Evolutionary conservation across 1,139 yeast species (phyloP).

Genomic region (Kodamaea arcana): DNA sequence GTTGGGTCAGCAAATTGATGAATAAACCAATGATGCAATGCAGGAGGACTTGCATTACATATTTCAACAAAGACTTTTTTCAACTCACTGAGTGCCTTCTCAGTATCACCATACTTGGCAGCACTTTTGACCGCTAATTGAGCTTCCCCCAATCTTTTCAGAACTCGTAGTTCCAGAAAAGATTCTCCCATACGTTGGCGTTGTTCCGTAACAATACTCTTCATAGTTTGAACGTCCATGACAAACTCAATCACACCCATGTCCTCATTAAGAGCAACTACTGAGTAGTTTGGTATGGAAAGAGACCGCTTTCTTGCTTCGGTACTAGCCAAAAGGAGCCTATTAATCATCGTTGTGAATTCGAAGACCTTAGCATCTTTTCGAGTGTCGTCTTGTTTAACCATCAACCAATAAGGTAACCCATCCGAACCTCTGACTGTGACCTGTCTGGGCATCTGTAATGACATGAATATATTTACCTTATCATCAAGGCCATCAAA

Average conservation of each 20-base stretch:
- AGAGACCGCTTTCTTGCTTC: constrained; percentile 74
- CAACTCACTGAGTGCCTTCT: constrained; percentile 15
- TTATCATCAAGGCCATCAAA: constrained; percentile 55
- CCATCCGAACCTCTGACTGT: constrained; percentile 80
- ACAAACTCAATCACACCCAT: constrained; percentile 96
- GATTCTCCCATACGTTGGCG: constrained; percentile 34
- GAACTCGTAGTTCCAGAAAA: constrained; percentile 31
- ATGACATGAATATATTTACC: constrained; percentile 69
- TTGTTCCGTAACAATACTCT: constrained; percentile 56
- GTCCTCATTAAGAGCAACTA: constrained; percentile 79
- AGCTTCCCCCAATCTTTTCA: constrained; percentile 36
- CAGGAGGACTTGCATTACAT: constrained; percentile 57
- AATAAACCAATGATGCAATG: constrained; percentile 80
- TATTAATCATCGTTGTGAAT: constrained; percentile 82
- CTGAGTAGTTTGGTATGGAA: constrained; percentile 78
- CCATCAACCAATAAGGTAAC: constrained; percentile 61
- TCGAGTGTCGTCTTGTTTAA: constrained; percentile 89
- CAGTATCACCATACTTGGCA: constrained; percentile 14
- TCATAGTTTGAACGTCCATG: constrained; percentile 73
- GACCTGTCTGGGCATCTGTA: constrained; percentile 84
- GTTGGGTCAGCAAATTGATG: constrained; percentile 88
- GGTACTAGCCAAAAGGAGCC: constrained; percentile 59
- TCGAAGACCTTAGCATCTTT: constrained; percentile 96
- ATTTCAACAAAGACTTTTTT: constrained; percentile 29
- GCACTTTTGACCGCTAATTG: constrained; percentile 32